Evolutionary conservation across 2,329 filamentous ascomycete genomes (phyloP).

Genomic region (Pseudopyricularia javanii): DNA sequence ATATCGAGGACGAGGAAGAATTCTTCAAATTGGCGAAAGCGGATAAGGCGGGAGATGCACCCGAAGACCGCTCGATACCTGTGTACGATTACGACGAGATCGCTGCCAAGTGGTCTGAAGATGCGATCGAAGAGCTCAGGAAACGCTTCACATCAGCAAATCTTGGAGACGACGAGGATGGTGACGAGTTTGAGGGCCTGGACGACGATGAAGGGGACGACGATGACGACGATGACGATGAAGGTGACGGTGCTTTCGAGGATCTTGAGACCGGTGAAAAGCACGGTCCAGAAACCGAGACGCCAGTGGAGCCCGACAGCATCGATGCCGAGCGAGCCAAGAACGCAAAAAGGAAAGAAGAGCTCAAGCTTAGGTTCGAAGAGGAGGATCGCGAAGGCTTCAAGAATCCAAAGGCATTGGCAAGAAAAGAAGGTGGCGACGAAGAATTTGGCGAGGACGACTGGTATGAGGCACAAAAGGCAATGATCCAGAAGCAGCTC

Average conservation of each 20-base stretch:
- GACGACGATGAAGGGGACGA: constrained; percentile 9
- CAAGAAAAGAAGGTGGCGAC: constrained; percentile 54
- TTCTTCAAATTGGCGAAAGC: constrained; percentile 54
- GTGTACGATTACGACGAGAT: constrained; percentile 68
- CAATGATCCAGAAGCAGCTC: constrained; percentile 84
- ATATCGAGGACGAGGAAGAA: constrained; percentile 45
- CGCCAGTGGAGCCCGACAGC: constrained; percentile 26
- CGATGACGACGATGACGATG: constrained; percentile 21
- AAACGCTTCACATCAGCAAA: constrained; percentile 63
- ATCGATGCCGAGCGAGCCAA: constrained; percentile 83
- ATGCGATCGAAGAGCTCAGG: constrained; percentile 63
- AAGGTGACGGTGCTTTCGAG: constrained; percentile 25
- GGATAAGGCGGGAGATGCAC: constrained; percentile 54
- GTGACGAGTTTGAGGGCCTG: constrained; percentile 30
- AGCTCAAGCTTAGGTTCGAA: constrained; percentile 87
- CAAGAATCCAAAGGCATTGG: constrained; percentile 74
- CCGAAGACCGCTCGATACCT: constrained; percentile 71
- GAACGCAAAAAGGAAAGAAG: constrained; percentile 87
- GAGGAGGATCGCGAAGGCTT: constrained; percentile 97
- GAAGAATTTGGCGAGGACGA: constrained; percentile 94
- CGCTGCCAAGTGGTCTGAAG: constrained; percentile 74
- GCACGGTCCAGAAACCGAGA: constrained; percentile 23
- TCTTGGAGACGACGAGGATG: constrained; percentile 37
- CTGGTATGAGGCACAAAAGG: constrained; percentile 97
- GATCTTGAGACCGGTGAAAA: constrained; percentile 51